Conservation (phyloP, 176 grass and related monocot genomes). For the Paspalum notatum region DNA sequence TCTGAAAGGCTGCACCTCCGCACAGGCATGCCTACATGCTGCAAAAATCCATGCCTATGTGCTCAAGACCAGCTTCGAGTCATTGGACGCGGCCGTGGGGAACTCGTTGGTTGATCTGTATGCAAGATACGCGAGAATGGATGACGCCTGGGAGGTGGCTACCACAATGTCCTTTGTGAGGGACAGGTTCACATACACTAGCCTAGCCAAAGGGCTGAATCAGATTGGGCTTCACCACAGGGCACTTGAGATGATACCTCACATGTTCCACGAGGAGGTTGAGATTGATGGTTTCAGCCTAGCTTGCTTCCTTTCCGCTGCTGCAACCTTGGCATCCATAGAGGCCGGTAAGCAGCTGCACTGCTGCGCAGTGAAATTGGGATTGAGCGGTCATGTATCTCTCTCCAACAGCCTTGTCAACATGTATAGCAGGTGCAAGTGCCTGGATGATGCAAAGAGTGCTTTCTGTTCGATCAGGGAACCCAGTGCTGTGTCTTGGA, state of each 20-base stretch:
- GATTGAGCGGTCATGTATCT: conserved; percentile 50
- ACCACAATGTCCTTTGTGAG: conserved; percentile 53
- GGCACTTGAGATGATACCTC: conserved; percentile 52
- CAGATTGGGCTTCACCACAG: conserved; percentile 48
- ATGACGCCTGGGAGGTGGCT: conserved; percentile 59
- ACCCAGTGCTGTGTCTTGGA: conserved; percentile 75
- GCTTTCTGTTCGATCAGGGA: conserved; percentile 59
- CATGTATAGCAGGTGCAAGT: conserved; percentile 85
- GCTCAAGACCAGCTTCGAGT: conserved; percentile 66
- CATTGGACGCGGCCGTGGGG: conserved; percentile 55
- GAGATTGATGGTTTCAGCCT: conserved; percentile 62
- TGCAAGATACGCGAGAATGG: conserved; percentile 63
- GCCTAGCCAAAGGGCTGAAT: conserved; percentile 78
- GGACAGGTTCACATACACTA: conserved; percentile 78
- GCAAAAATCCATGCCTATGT: conserved; percentile 67
- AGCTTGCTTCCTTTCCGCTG: conserved; percentile 68
- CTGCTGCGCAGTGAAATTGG: conserved; percentile 68
- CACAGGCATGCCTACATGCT: conserved; percentile 42
- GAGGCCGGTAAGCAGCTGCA: conserved; percentile 67
- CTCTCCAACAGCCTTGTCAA: conserved; percentile 82
- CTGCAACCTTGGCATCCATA: conserved; percentile 51
- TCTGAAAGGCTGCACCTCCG: conserved; percentile 59
- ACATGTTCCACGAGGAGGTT: conserved; percentile 64
- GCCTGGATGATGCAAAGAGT: conserved; percentile 58
- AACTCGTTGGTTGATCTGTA: conserved; percentile 78